Evolutionary conservation across 2,329 filamentous ascomycete species (phyloP).

Genomic region (Xylaria sp.): DNA sequence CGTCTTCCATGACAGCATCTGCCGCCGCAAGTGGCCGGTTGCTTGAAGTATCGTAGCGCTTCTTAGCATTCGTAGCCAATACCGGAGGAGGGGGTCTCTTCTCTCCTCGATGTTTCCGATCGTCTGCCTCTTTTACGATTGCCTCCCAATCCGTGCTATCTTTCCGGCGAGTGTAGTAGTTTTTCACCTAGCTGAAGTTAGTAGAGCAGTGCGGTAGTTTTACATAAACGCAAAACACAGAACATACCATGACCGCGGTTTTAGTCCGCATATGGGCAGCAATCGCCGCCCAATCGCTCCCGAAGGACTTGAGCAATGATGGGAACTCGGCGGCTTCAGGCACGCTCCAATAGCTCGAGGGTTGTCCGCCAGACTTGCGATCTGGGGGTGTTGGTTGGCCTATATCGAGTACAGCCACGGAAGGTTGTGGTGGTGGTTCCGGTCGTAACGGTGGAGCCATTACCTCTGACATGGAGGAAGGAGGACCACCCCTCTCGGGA

Average conservation of each 20-base stretch:
- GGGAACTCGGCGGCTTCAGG: constrained; percentile 83
- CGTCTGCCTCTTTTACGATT: constrained; percentile 70
- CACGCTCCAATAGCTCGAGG: constrained; percentile 89
- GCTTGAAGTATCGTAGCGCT: constrained; percentile 60
- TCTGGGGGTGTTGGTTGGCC: constrained; percentile 57
- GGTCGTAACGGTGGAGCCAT: constrained; percentile 68
- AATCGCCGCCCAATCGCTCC: constrained; percentile 81
- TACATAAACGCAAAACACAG: constrained; percentile 14
- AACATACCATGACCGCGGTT: constrained; percentile 82
- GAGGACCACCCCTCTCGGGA: constrained; percentile 44
- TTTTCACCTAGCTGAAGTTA: constrained; percentile 67
- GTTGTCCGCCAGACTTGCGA: constrained; percentile 66
- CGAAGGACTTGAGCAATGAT: constrained; percentile 76
- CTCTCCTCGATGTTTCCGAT: constrained; percentile 66
- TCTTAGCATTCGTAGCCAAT: constrained; percentile 63
- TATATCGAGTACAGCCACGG: constrained; percentile 64
- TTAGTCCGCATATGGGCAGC: constrained; percentile 84
- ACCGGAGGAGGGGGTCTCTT: constrained; percentile 69
- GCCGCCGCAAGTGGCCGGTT: constrained; percentile 63
- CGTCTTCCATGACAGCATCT: constrained; percentile 60
- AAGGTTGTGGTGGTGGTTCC: constrained; percentile 62
- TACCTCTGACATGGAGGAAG: constrained; percentile 60
- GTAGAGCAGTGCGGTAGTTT: constrained; percentile 23
- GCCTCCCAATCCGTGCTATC: constrained; percentile 71
- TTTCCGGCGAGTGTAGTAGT: constrained; percentile 73